Percentiles rank a stretch among this genome's conserved stretches.
Evolutionary conservation across 1,139 yeast species (phyloP).

Genomic region (Kodamaea sp.): DNA sequence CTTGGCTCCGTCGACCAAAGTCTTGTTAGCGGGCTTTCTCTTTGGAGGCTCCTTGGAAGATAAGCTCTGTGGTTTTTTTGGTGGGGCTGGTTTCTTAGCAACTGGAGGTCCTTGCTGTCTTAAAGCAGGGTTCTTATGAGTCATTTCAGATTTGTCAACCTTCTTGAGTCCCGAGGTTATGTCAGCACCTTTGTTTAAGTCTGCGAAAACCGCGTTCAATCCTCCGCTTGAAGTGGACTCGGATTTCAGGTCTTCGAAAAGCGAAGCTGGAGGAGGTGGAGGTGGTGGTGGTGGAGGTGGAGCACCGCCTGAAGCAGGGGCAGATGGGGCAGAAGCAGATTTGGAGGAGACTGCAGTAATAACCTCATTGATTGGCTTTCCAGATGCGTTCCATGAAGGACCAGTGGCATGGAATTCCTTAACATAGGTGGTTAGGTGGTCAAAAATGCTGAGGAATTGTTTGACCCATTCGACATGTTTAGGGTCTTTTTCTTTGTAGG

Average conservation of each 20-base stretch:
- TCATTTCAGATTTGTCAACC: slow-evolving; percentile 92
- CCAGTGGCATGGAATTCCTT: slow-evolving; percentile 83
- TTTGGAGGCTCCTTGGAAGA: slow-evolving; percentile 40
- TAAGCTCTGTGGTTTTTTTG: slow-evolving; percentile 73
- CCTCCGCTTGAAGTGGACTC: slow-evolving; percentile 47
- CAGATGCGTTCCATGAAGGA: slow-evolving; percentile 61
- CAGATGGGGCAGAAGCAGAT: slow-evolving; percentile 24
- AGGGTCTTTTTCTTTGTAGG: slow-evolving; percentile 68
- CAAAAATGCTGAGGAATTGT: slow-evolving; percentile 60
- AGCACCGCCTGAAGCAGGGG: slow-evolving; percentile 24
- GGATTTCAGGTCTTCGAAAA: slow-evolving; percentile 43
- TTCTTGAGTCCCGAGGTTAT: slow-evolving; percentile 86
- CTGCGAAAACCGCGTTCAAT: slow-evolving; percentile 89
- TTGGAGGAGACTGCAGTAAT: slow-evolving; percentile 19
- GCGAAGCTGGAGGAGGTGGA: slow-evolving; percentile 75
- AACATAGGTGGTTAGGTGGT: slow-evolving; percentile 68
- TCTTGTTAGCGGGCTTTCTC: slow-evolving; percentile 72
- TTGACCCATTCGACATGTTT: slow-evolving; percentile 81
- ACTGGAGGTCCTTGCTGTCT: slow-evolving; percentile 51
- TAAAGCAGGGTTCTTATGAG: slow-evolving; percentile 87
- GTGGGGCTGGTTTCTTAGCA: slow-evolving; percentile 57
- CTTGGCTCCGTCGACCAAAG: slow-evolving; percentile 74
- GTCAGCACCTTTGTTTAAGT: slow-evolving; percentile 78
- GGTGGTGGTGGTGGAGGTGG: slow-evolving; percentile 49
- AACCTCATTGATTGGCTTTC: slow-evolving; percentile 47